Evolutionary conservation across 179 eudicot genomes (phyloP).

Genomic region (Spergularia azorica): DNA sequence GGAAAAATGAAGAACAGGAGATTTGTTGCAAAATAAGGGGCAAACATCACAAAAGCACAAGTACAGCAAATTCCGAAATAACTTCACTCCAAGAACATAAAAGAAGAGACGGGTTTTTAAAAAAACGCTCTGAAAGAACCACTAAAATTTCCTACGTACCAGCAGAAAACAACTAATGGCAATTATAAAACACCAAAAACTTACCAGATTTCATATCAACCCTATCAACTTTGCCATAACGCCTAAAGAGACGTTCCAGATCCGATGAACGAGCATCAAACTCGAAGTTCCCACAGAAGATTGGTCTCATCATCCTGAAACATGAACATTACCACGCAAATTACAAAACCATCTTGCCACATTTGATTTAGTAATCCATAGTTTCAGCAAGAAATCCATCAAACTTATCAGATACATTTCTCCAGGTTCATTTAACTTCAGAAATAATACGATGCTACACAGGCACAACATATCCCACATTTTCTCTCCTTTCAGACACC

Average conservation of each 20-base stretch:
- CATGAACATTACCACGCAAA: not conserved
- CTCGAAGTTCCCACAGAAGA: constrained; percentile 84
- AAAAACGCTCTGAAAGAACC: not conserved
- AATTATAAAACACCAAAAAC: not conserved
- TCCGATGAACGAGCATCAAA: constrained; percentile 77
- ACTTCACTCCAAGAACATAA: not conserved
- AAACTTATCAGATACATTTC: too few relatives aligned
- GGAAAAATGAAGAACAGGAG: not conserved
- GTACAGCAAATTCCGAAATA: not conserved
- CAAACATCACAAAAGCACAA: not conserved
- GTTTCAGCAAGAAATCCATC: not conserved
- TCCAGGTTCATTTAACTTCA: not conserved
- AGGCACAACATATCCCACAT: too few relatives aligned
- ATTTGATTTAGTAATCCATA: not conserved
- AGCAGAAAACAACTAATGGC: not conserved
- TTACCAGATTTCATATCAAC: constrained; percentile 92
- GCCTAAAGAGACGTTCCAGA: constrained; percentile 70
- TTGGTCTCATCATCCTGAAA: constrained; percentile 57
- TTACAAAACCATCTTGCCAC: not conserved
- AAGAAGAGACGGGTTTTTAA: not conserved
- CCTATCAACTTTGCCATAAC: constrained; percentile 80
- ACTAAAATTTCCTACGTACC: not conserved
- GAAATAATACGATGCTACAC: too few relatives aligned
- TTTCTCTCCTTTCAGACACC: too few relatives aligned
- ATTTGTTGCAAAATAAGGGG: not conserved